Evolutionary conservation across 352 stramenopile species (phyloP).

Genomic region (Globisporangium acanthophoron): DNA sequence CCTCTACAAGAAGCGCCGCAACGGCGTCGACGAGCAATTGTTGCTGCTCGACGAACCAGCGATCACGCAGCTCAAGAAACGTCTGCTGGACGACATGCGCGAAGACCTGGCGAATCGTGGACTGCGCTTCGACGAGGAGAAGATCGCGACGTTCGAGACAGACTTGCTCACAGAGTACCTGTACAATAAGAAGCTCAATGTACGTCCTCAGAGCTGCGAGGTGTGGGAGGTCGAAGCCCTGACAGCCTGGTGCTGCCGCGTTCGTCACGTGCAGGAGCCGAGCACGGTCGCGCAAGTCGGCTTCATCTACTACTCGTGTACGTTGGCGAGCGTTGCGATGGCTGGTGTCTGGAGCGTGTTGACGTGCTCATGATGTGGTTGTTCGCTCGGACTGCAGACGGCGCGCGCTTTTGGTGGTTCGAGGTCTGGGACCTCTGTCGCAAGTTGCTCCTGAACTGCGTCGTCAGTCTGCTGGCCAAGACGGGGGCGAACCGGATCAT

Average conservation of each 20-base stretch:
- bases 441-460: conserved; percentile 68
- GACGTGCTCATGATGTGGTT: background rate
- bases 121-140: conserved; percentile 38
- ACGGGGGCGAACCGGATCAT: conserved; percentile 65
- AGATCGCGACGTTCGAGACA: conserved; percentile 36
- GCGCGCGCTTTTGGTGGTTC: conserved; percentile 66
- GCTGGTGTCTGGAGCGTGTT: too few relatives aligned
- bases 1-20: conserved; percentile 44
- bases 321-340: conserved; percentile 4
- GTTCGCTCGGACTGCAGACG: conserved; percentile 23
- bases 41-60: conserved; percentile 36
- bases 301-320: conserved; percentile 79
- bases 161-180: conserved; percentile 54
- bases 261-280: conserved; percentile 32
- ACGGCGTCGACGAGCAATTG: conserved; percentile 43
- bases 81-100: conserved; percentile 41
- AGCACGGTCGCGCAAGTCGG: conserved; percentile 67
- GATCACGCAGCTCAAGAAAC: conserved; percentile 33
- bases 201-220: conserved; percentile 6
- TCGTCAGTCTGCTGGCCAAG: conserved; percentile 58
- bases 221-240: too few relatives aligned
- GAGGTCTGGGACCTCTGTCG: conserved; percentile 70
- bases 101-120: conserved; percentile 36
- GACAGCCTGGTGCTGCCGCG: background rate
- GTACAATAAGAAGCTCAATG: conserved; percentile 45